phyloP scores from a whole-genome alignment of 148 eudicot species.

The Bassia scoparia region DNA sequence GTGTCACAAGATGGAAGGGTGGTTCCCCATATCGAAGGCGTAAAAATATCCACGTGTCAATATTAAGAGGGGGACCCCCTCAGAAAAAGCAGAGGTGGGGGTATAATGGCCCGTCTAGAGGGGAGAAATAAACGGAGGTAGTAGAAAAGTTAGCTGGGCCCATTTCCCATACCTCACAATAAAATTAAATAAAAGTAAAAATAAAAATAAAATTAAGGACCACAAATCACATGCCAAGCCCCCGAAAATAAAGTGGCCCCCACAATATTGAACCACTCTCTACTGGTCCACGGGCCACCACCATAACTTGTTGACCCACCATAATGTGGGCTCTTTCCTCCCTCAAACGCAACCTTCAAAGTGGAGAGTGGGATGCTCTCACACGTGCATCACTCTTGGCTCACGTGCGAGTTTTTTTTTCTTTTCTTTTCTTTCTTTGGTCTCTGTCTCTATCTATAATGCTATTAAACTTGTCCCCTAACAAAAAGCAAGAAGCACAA shows the following conservation, averaged over 20 bases:
- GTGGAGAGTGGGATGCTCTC: constrained; percentile 15
- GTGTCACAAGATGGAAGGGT: background rate
- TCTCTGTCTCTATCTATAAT: too few relatives aligned
- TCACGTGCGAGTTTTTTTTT: constrained; percentile 23
- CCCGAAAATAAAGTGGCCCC: constrained; percentile 7
- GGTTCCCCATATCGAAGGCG: background rate
- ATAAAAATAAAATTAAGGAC: constrained; percentile 1
- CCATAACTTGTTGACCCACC: constrained; percentile 20
- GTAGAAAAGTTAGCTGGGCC: constrained; percentile 16
- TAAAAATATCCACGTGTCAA: constrained; percentile 4
- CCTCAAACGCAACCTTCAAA: constrained; percentile 24
- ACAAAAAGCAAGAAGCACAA: too few relatives aligned
- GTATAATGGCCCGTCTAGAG: constrained; percentile 8
- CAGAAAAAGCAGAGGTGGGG: constrained; percentile 4
- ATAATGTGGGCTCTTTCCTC: constrained; percentile 10
- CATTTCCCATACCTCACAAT: background rate
- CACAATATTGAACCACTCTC: constrained; percentile 20
- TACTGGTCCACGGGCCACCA: constrained; percentile 37
- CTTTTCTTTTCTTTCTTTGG: background rate
- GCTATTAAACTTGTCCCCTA: too few relatives aligned
- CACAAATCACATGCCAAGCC: constrained; percentile 21
- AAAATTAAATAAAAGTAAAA: background rate
- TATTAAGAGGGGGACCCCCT: background rate
- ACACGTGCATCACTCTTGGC: constrained; percentile 27
- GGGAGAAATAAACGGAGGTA: background rate